Conservation (phyloP, 805 yeast species). For the Myxozyma sirexii region DNA sequence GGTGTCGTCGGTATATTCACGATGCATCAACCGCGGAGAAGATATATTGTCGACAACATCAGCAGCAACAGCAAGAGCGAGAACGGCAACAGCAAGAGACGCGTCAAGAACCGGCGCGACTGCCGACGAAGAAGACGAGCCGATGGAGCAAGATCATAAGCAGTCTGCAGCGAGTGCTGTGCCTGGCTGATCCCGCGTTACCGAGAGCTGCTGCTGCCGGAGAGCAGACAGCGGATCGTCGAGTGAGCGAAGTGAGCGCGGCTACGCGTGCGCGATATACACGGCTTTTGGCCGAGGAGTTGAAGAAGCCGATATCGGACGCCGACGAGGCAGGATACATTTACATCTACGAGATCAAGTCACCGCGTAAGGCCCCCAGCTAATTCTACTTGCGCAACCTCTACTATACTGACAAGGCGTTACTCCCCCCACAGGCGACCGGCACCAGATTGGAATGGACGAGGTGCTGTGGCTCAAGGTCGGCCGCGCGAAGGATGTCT, state of each 20-base stretch:
- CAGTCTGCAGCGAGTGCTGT: too few species aligned
- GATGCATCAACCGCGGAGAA: not conserved
- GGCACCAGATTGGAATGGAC: not conserved
- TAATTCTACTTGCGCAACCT: too few species aligned
- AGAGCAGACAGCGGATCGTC: too few species aligned
- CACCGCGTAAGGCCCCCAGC: too few species aligned
- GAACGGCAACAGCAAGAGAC: not conserved
- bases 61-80: not conserved
- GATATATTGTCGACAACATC: slow-evolving; percentile 14
- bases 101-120: too few species aligned
- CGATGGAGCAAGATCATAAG: too few species aligned
- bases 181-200: too few species aligned
- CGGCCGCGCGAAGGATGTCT: slow-evolving; percentile 29
- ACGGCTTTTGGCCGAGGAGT: slow-evolving; percentile 16
- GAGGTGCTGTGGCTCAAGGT: slow-evolving; percentile 21
- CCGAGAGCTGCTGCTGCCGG: too few species aligned
- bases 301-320: slow-evolving; percentile 22
- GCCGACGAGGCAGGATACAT: slow-evolving; percentile 32
- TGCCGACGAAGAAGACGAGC: too few species aligned
- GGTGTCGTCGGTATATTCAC: slow-evolving; percentile 6
- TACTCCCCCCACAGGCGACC: not conserved
- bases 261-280: not conserved
- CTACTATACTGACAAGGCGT: too few species aligned
- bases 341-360: slow-evolving; percentile 31
- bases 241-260: too few species aligned